Base-by-base conservation (phyloP, 208 protist genomes). In the Novymonas esmeraldas region DNA sequence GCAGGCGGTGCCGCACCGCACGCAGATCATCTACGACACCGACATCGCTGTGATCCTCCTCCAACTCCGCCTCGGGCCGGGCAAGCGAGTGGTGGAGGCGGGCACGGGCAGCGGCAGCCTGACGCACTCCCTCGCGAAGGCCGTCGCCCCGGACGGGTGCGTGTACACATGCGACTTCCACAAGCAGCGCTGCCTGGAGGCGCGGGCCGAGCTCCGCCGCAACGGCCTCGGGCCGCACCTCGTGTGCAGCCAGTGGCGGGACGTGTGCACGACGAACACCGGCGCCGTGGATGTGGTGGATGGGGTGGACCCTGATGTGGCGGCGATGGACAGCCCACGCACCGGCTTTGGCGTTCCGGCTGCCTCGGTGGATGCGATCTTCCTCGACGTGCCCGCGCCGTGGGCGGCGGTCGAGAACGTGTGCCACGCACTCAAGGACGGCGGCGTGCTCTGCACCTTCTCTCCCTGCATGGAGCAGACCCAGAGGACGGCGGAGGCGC, bases 391-490 rank as follows among this genome's bases (percentile, higher is more conserved):
- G 22, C 95, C 95, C 7, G 78, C 90, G 29, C 95, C 95, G 59
- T 96, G 91, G 90, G 57, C 78, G 2, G 84, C 87, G 22, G 74
- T 98, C n/a, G 82, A 93, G 6, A 95, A 98, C 54, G 91, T 95
- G 2, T 77, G 76, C 29, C 84, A 95, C 56, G 73, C 95, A 33
- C 84, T 96, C 28, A 77, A 82, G 20, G 82, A 81, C 14, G 89
- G 86, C 33, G 93, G 92, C 10, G 90, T 95, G 76, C 78, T 98
- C 3, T 96, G 89, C 76, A 98, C 88, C 61, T 98, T 97, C 64
- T 97, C 92, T 3, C 95, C 95, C 6, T 98, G 95, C 78, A 97
- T 98, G 65, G 95, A 98, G 78, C 95, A 98, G 78, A 87, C 87
- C 2, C 95, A 98, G 81, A 82, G 90, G 34, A 95, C 89, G 20